These are phyloP conservation scores for Phialocephala sp. DNA, from an alignment of 2,329 filamentous ascomycete species.

Conservation along the genomic window DNA sequence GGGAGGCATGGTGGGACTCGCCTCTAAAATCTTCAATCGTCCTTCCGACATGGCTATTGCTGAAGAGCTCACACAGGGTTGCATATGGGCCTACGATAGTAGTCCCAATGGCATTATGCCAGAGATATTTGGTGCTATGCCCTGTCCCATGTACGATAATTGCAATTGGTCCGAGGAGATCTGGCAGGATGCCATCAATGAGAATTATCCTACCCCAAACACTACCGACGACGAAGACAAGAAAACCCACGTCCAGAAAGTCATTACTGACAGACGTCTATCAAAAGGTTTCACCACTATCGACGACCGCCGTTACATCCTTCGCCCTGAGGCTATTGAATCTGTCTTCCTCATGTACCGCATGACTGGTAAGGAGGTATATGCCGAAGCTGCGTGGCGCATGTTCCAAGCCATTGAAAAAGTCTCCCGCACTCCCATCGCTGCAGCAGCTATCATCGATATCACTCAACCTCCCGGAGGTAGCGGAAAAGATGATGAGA, in stretches of 20 bases:
- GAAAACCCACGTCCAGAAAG: conserved; percentile 17
- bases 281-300: conserved; percentile 34
- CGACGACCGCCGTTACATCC: conserved; percentile 51
- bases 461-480: conserved; percentile 46
- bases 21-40: conserved; percentile 63
- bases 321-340: conserved; percentile 70
- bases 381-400: conserved; percentile 53
- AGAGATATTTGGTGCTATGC: conserved; percentile 54
- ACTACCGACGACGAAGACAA: conserved; percentile 45
- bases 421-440: conserved; percentile 49
- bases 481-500: conserved; percentile 43
- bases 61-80: conserved; percentile 64
- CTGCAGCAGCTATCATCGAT: conserved; percentile 50
- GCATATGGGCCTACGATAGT: conserved; percentile 64
- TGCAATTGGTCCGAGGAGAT: conserved; percentile 51
- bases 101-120: conserved; percentile 66
- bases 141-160: conserved; percentile 31
- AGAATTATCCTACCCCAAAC: conserved; percentile 55
- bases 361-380: conserved; percentile 40
- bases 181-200: conserved; percentile 48
- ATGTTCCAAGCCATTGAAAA: conserved; percentile 55
- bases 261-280: conserved; percentile 29
- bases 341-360: conserved; percentile 66
- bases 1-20: conserved; percentile 73
- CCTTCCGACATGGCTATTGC: conserved; percentile 61